Evolutionary conservation across 768 basidiomycete genomes (phyloP).

Genomic region (Russula ochroleuca): DNA sequence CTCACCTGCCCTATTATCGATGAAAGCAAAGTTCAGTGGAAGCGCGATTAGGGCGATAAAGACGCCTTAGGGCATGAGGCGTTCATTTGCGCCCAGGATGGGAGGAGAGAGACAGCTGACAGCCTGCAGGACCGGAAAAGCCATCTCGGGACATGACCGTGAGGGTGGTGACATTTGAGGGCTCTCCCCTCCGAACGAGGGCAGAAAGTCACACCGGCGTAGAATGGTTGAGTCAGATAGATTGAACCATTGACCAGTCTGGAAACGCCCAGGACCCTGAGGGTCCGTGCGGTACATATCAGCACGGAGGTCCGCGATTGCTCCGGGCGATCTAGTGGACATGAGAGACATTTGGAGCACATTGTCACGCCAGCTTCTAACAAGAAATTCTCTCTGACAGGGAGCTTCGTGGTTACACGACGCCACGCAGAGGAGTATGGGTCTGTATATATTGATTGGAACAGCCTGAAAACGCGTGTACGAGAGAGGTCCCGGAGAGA

Average conservation of each 20-base stretch:
- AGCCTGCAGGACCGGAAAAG: constrained; percentile 25
- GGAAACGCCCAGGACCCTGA: constrained; percentile 22
- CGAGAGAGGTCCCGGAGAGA: constrained; percentile 1
- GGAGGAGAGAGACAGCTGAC: constrained; percentile 27
- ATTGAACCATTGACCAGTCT: constrained; percentile 10
- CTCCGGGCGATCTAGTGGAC: constrained; percentile 25
- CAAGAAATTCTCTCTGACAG: constrained; percentile 25
- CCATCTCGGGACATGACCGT: constrained; percentile 24
- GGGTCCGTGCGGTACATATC: constrained; percentile 8
- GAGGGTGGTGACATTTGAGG: constrained; percentile 26
- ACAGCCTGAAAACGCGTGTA: constrained; percentile 26
- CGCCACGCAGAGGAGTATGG: constrained; percentile 19
- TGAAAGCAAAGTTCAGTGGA: constrained; percentile 25
- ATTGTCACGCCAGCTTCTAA: constrained; percentile 24
- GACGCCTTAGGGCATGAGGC: constrained; percentile 27
- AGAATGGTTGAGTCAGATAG: constrained; percentile 15
- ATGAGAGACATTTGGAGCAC: constrained; percentile 18
- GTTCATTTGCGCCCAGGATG: constrained; percentile 30
- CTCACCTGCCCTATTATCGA: constrained; percentile 29
- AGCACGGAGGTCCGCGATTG: constrained; percentile 23
- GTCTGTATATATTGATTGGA: constrained; percentile 12
- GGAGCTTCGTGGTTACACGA: constrained; percentile 24
- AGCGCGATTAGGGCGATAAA: constrained; percentile 30
- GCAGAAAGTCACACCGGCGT: constrained; percentile 8
- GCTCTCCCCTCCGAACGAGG: constrained; percentile 15